phyloP scores from a whole-genome alignment of 345 rosid species.

The Excoecaria agallocha region DNA sequence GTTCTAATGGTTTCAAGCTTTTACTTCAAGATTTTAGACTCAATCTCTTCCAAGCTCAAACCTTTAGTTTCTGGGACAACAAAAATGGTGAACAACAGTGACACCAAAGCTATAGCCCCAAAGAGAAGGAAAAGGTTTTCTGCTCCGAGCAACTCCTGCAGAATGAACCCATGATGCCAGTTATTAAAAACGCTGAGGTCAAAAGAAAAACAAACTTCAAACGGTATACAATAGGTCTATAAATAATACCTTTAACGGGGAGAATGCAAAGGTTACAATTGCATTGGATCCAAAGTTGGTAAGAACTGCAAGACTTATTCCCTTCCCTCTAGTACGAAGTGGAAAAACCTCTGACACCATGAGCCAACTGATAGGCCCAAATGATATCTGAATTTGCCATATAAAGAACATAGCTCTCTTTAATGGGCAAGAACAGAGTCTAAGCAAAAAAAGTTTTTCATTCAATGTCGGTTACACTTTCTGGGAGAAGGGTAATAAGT shows the following conservation, averaged over 20 bases:
- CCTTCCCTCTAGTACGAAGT: conserved; percentile 33
- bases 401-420: conserved; percentile 2
- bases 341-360: conserved; percentile 38
- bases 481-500: neutral
- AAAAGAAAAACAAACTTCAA: neutral
- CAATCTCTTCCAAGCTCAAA: conserved; percentile 91
- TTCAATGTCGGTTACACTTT: neutral
- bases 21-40: conserved; percentile 78
- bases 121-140: conserved; percentile 86
- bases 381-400: conserved; percentile 22
- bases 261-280: conserved; percentile 35
- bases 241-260: conserved; percentile 28
- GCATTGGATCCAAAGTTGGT: conserved; percentile 39
- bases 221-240: conserved; percentile 4
- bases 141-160: conserved; percentile 84
- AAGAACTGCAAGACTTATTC: conserved; percentile 38
- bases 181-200: neutral
- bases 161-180: conserved; percentile 17
- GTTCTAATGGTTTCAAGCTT: neutral
- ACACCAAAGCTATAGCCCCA: conserved; percentile 67
- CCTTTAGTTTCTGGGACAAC: conserved; percentile 95
- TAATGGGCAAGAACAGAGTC: neutral
- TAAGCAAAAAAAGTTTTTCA: neutral
- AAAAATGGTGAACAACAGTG: conserved; percentile 53
- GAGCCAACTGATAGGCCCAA: conserved; percentile 41